Evolutionary conservation across 2,329 filamentous ascomycete genomes (phyloP), one percentile per base, ranked within the genome.

Genomic region (Paraconiothyrium sp.): DNA sequence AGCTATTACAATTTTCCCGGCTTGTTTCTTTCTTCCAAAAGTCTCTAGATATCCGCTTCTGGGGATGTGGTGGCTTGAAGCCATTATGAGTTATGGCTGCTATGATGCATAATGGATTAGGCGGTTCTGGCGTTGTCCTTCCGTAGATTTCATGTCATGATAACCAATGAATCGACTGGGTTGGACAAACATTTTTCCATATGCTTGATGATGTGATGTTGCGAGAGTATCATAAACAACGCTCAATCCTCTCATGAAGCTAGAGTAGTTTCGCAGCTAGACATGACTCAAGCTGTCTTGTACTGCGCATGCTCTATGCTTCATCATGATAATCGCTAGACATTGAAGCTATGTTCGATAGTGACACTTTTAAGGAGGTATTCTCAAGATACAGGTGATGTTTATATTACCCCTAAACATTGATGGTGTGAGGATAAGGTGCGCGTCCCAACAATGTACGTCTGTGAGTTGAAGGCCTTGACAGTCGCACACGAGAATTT

Each of bases 141-240:
- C 74, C 75, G 70, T 78, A 78, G 76, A 75, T 69, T 72, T 77
- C 74, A 76, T 73, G 75, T 76, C 72, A 76, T 72, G 74, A 78
- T 71, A 73, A 77, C 72, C 58, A 76, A 78, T 76, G 74, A 76
- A 77, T 70, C 68, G 70, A 63, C 66, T 77, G 74, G 75, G 67
- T 72, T 72, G 75, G 54, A 39, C 54, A 47, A 56, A 47, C 10
- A 2, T 8, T 20, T 3, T 44, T 50, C 48, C 59, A n/a, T 34
- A 49, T 63, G 47, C 14, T n/a, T 43, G 10, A 22, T 52, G 14
- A 20, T 52, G 41, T 35, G 44, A 14, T 57, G 14, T 37, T 9
- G 14, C 32, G 16, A 1, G 30, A 4, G 14, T 24, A 24, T 46
- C 2, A 6, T 30, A 30, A 30, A 4, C 27, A 1, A 20, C 27